Percentiles rank a stretch among this genome's conserved stretches.
These are phyloP conservation scores for Elongisporangium undulatum DNA, from an alignment of 352 stramenopile genomes.

Conservation along the genomic window DNA sequence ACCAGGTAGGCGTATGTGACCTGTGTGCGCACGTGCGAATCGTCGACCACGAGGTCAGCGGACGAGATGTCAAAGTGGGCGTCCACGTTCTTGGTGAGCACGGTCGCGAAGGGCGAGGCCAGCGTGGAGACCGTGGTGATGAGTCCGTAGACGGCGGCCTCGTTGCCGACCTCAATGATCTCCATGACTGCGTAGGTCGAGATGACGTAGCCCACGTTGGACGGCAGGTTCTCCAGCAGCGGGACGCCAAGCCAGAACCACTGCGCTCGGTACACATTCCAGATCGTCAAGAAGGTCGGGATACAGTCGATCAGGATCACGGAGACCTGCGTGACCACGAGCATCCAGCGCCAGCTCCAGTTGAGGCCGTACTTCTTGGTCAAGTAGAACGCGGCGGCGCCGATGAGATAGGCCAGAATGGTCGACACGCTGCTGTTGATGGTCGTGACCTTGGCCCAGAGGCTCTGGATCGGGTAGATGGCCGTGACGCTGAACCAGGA, in stretches of 20 bases:
- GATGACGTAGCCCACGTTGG: constrained; percentile 18
- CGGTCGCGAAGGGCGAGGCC: constrained; percentile 21
- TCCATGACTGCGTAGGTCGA: constrained; percentile 27
- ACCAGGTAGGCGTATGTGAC: constrained; percentile 29
- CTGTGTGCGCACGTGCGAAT: constrained; percentile 19
- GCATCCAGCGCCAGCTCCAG: constrained; percentile 26
- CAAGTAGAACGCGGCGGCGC: constrained; percentile 10
- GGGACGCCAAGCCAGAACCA: constrained; percentile 24
- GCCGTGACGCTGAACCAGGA: constrained; percentile 19
- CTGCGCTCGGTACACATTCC: constrained; percentile 17
- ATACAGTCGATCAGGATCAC: constrained; percentile 24
- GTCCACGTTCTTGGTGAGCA: constrained; percentile 23
- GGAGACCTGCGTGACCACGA: constrained; percentile 15
- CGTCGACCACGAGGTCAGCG: constrained; percentile 18
- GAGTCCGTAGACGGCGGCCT: constrained; percentile 29
- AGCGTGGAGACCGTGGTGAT: constrained; percentile 26
- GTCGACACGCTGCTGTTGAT: constrained; percentile 17
- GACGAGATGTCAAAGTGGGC: constrained; percentile 16
- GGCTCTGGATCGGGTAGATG: constrained; percentile 13
- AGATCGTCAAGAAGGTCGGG: constrained; percentile 23
- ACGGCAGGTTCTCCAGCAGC: constrained; percentile 20
- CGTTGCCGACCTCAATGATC: constrained; percentile 27
- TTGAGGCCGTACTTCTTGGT: constrained; percentile 21
- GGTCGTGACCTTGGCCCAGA: constrained; percentile 16
- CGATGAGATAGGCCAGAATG: constrained; percentile 15